Conservation (phyloP, 768 basidiomycete species). For the Phylloporus sp. region DNA sequence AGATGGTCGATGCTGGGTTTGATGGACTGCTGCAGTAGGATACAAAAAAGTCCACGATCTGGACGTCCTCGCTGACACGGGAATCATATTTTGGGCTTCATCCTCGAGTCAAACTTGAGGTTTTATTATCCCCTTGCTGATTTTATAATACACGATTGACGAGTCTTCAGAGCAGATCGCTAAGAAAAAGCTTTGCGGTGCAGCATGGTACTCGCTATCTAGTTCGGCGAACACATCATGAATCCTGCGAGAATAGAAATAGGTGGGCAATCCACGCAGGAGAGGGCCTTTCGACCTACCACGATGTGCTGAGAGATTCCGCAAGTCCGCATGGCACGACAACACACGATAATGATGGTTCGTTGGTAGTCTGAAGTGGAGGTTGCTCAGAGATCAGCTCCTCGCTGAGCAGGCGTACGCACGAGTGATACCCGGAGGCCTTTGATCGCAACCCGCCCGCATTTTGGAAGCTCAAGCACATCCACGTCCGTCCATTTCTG, state of each 20-base stretch:
- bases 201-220: constrained; percentile 13
- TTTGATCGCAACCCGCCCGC: constrained; percentile 53
- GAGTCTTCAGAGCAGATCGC: constrained; percentile 76
- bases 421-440: constrained; percentile 56
- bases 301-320: constrained; percentile 60
- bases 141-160: constrained; percentile 81
- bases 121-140: constrained; percentile 74
- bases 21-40: constrained; percentile 29
- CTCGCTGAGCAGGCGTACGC: constrained; percentile 5
- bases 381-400: neutral
- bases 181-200: constrained; percentile 51
- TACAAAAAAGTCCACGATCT: constrained; percentile 2
- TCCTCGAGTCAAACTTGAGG: constrained; percentile 45
- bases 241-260: constrained; percentile 41
- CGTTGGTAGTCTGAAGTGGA: constrained; percentile 36
- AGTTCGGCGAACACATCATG: constrained; percentile 53
- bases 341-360: constrained; percentile 29
- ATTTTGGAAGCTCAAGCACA: constrained; percentile 55
- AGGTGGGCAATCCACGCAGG: neutral
- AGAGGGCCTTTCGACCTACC: constrained; percentile 39
- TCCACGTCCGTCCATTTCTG: constrained; percentile 70
- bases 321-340: constrained; percentile 68
- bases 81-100: neutral
- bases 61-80: neutral
- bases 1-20: constrained; percentile 54